Evolutionary conservation across 495 filamentous ascomycete genomes (phyloP).

Genomic region (Penicillium longicatenatum): DNA sequence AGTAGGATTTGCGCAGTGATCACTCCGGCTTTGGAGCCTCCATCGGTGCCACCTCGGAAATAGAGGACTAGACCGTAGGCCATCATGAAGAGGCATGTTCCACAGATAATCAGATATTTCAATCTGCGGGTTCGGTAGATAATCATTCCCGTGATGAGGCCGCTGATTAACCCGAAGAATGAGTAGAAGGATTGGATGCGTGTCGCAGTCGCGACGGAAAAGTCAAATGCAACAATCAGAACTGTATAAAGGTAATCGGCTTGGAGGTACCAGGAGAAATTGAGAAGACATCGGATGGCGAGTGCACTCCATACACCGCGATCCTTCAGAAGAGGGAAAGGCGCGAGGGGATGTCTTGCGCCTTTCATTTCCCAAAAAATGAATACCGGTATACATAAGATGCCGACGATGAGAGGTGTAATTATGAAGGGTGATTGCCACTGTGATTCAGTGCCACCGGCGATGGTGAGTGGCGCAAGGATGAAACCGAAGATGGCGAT

Average conservation of each 20-base stretch:
- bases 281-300: conserved; percentile 6
- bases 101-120: conserved; percentile 45
- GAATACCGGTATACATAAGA: conserved; percentile 10
- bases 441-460: conserved; percentile 9
- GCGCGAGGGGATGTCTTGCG: conserved; percentile 8
- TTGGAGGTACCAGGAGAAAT: conserved; percentile 14
- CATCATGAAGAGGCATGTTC: conserved; percentile 41
- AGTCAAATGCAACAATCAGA: conserved; percentile 15
- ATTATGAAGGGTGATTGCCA: conserved; percentile 9
- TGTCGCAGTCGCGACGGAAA: conserved; percentile 11
- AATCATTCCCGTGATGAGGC: conserved; percentile 37
- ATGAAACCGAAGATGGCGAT: conserved; percentile 10
- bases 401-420: conserved; percentile 4
- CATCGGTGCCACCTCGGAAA: conserved; percentile 39
- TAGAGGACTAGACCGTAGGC: conserved; percentile 46
- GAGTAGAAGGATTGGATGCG: conserved; percentile 13
- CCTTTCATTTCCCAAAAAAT: conserved; percentile 11
- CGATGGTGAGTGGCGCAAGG: conserved; percentile 14
- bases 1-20: conserved; percentile 49
- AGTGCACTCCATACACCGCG: conserved; percentile 13
- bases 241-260: conserved; percentile 17
- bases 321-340: conserved; percentile 13
- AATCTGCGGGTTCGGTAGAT: conserved; percentile 45
- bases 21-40: conserved; percentile 38
- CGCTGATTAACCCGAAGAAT: conserved; percentile 10